Evolutionary conservation across 1,284 basidiomycete species (phyloP).

Genomic region (Microbotryum lychnidis-dioicae): DNA sequence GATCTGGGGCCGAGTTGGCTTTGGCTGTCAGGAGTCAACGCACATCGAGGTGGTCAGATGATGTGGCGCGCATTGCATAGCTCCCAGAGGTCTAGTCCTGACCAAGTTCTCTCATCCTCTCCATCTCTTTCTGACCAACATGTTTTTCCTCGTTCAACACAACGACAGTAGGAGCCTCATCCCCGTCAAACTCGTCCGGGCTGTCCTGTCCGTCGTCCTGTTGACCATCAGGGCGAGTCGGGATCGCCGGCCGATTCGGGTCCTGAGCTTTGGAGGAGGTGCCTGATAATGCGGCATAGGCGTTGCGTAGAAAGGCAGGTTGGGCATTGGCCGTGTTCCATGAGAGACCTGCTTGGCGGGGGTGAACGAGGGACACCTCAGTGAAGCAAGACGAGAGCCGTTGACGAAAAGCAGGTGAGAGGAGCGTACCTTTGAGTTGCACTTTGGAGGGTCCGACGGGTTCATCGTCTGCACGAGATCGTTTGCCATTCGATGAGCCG

Average conservation of each 20-base stretch:
- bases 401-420: no score
- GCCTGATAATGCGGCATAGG: conserved; percentile 15
- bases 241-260: conserved; percentile 12
- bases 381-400: no score
- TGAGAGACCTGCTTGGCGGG: neutral
- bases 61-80: no score
- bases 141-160: conserved; percentile 29
- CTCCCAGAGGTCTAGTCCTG: neutral
- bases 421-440: conserved; percentile 5
- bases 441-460: conserved; percentile 7
- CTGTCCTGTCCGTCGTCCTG: conserved; percentile 11
- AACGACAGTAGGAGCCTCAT: conserved; percentile 27
- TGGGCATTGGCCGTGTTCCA: conserved; percentile 12
- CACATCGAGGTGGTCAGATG: no score
- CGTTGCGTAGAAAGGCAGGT: conserved; percentile 24
- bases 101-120: conserved; percentile 20
- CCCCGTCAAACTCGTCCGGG: conserved; percentile 26
- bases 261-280: neutral
- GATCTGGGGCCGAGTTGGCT: conserved; percentile 2
- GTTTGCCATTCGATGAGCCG: no score
- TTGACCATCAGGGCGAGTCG: conserved; percentile 12
- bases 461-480: no score
- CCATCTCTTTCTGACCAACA: conserved; percentile 18
- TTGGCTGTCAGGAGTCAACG: conserved; percentile 4
- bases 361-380: no score